phyloP scores from a whole-genome alignment of 2,329 filamentous ascomycete species.

The Hirsutella thompsonii region DNA sequence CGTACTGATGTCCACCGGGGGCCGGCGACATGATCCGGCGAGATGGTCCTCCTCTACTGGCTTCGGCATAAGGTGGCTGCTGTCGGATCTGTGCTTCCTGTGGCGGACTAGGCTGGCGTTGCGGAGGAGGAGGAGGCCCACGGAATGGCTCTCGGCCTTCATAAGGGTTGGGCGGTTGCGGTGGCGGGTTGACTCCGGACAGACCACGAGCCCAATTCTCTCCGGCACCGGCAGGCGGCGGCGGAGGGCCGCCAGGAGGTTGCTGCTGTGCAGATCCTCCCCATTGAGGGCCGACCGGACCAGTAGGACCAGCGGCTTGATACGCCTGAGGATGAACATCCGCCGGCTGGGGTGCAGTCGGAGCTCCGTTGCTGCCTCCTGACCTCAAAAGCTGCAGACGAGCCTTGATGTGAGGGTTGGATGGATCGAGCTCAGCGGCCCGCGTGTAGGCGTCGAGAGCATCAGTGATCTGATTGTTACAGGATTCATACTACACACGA shows the following conservation, averaged over 20 bases:
- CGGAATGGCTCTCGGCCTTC: slow-evolving; percentile 62
- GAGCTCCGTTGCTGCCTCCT: slow-evolving; percentile 59
- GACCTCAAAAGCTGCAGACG: slow-evolving; percentile 79
- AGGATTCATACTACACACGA: slow-evolving; percentile 71
- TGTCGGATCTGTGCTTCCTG: slow-evolving; percentile 47
- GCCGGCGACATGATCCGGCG: slow-evolving; percentile 37
- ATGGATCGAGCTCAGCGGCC: slow-evolving; percentile 85
- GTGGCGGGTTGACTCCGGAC: slow-evolving; percentile 65
- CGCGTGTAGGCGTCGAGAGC: slow-evolving; percentile 91
- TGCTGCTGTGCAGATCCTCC: slow-evolving; percentile 56
- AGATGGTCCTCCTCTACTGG: slow-evolving; percentile 15
- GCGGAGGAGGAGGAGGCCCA: slow-evolving; percentile 51
- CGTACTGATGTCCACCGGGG: slow-evolving; percentile 27
- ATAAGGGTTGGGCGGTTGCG: slow-evolving; percentile 69
- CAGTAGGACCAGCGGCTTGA: slow-evolving; percentile 67
- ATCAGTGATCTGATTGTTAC: slow-evolving; percentile 96
- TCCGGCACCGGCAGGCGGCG: slow-evolving; percentile 45
- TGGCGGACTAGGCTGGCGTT: slow-evolving; percentile 64
- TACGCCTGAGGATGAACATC: slow-evolving; percentile 95
- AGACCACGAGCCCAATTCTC: slow-evolving; percentile 50
- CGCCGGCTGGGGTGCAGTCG: slow-evolving; percentile 77
- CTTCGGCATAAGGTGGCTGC: slow-evolving; percentile 46
- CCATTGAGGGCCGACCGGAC: slow-evolving; percentile 82
- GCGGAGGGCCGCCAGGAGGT: slow-evolving; percentile 40
- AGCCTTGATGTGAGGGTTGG: slow-evolving; percentile 92